These are phyloP conservation scores for Paecilomyces variotii DNA, from an alignment of 2,329 filamentous ascomycete species.

Conservation along the genomic window DNA sequence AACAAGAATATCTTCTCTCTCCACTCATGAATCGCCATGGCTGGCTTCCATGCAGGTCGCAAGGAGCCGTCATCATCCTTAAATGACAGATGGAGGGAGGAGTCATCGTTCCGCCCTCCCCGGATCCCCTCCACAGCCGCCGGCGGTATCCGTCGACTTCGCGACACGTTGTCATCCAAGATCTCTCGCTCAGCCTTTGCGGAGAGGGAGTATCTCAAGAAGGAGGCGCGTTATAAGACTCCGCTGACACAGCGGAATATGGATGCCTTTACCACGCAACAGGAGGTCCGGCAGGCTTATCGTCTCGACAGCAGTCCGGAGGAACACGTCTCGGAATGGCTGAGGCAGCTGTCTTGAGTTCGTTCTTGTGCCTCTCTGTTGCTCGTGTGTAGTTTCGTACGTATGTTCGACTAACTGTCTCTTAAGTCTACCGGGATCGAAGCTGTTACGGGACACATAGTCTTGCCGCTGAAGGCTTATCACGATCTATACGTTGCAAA, in stretches of 20 bases:
- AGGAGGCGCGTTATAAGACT: conserved; percentile 26
- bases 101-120: conserved; percentile 25
- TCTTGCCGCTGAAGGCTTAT: not conserved
- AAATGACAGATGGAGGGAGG: conserved; percentile 14
- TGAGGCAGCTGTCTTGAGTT: conserved; percentile 64
- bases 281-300: conserved; percentile 45
- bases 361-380: conserved; percentile 16
- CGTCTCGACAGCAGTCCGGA: conserved; percentile 47
- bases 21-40: not conserved
- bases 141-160: conserved; percentile 25
- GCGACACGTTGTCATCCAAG: conserved; percentile 24
- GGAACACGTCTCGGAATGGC: conserved; percentile 66
- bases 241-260: conserved; percentile 30
- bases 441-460: not conserved
- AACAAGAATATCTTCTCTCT: not conserved
- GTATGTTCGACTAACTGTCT: not conserved
- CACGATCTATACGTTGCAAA: not conserved
- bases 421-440: not conserved
- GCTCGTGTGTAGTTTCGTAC: conserved; percentile 1
- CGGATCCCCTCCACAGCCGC: conserved; percentile 18
- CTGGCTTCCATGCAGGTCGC: not conserved
- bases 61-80: not conserved
- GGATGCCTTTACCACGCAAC: conserved; percentile 25
- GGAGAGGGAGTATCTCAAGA: conserved; percentile 26
- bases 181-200: conserved; percentile 24